Base-by-base conservation (phyloP, 768 basidiomycete species). In the Cantharellus anzutake region DNA sequence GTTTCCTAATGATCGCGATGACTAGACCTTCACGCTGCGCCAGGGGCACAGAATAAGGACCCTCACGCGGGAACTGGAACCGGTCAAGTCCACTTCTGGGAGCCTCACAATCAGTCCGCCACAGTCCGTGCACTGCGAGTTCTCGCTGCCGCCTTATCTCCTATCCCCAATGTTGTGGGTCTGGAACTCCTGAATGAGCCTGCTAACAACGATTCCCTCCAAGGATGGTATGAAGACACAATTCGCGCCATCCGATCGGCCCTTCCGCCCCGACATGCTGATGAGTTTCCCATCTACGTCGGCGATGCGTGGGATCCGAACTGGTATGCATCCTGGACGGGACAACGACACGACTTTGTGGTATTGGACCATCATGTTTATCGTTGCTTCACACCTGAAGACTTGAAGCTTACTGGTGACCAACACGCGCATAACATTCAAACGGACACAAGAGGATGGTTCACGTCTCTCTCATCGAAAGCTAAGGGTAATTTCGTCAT, bases 281-380 rank as follows among this genome's bases (percentile, higher is more conserved):
- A 76, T 0, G 70, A 71, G 2, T 73, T 89, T 29, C 85, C 88
- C 2, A 67, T 90, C 5, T 85, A 86, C 69, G 71, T 90, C 56
- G 75, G 78, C 3, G 88, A 92, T 65, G 80, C 81, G 51, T 92
- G 87, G 87, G 74, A 78, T 65, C 75, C 80, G 0, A 76, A 81
- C 37, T 71, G 77, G 59, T 89, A 86, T 64, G 74, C 80, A 14
- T 70, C 74, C 4, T 84, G 77, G 65, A 71, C 67, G 0, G 68
- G 69, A 3, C 62, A 63, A 20, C 61, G 69, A 61, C 29, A 57
- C 3, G 72, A 60, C 66, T 78, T 79, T 38, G 71, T 81, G 20
- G 79, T 83, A 11, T 71, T 89, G 44, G 88, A 91, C 68, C 84
- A 88, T 64, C 88, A 90, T 66, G 75, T 90, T 29, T 91, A 90